phyloP scores from a whole-genome alignment of 306 rosid genomes.

The Cyamopsis tetragonoloba region DNA sequence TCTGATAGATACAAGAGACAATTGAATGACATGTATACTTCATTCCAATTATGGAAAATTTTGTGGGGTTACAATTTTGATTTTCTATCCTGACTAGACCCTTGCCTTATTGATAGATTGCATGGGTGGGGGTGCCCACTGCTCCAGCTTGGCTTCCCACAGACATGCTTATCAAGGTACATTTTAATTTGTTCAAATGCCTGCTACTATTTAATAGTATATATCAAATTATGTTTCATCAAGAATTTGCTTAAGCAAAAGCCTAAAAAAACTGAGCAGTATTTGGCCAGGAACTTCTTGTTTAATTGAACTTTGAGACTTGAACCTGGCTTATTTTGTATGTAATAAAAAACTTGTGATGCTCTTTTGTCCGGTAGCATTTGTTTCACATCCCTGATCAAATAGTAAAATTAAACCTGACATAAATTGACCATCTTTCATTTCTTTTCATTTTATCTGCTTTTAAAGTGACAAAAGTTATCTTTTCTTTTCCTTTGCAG shows the following conservation, averaged over 20 bases:
- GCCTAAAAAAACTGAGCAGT: not conserved
- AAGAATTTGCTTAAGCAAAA: not conserved
- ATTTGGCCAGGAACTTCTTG: not conserved
- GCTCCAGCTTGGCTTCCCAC: slow-evolving; percentile 99
- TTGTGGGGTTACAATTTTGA: not conserved
- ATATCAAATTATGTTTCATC: not conserved
- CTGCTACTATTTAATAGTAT: not conserved
- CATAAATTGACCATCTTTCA: not conserved
- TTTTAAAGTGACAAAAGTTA: slow-evolving; percentile 1
- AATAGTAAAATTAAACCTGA: not conserved
- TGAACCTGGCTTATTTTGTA: not conserved
- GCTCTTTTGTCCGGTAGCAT: not conserved
- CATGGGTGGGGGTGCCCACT: slow-evolving; percentile 96
- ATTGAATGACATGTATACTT: not conserved
- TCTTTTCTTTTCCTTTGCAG: slow-evolving; percentile 42
- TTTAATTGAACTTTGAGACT: not conserved
- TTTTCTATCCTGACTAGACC: not conserved
- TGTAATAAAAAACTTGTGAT: not conserved
- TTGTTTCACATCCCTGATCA: not conserved
- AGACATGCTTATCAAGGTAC: slow-evolving; percentile 89
- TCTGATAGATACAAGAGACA: not conserved
- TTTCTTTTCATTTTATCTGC: slow-evolving; percentile 1
- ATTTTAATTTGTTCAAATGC: not conserved
- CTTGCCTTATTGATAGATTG: slow-evolving; percentile 43
- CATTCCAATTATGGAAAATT: not conserved